phyloP scores from a whole-genome alignment of 2,329 filamentous ascomycete species.

The Colletotrichum ledebouriae region DNA sequence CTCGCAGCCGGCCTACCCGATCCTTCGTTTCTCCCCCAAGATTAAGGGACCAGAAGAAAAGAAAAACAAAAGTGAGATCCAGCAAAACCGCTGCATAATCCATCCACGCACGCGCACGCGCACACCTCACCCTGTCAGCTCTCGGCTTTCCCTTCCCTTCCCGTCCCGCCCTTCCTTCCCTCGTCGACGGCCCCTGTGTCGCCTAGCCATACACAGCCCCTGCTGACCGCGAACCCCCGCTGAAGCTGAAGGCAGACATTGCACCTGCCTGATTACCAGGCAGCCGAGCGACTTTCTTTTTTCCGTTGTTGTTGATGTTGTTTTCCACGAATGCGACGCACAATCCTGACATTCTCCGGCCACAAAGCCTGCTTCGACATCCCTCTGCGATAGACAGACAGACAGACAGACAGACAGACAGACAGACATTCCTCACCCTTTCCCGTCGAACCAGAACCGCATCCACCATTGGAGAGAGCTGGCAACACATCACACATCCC shows the following conservation, averaged over 20 bases:
- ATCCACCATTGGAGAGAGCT: neutral
- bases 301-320: neutral
- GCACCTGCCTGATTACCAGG: neutral
- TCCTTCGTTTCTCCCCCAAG: neutral
- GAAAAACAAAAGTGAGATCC: neutral
- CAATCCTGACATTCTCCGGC: slow-evolving; percentile 6
- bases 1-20: neutral
- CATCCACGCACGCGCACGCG: neutral
- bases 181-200: neutral
- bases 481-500: neutral
- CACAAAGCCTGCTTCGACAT: slow-evolving; percentile 9
- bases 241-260: neutral
- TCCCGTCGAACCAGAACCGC: no score
- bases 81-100: slow-evolving; percentile 7
- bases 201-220: neutral
- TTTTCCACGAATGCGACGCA: neutral
- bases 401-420: no score
- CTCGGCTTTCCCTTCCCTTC: neutral
- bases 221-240: slow-evolving; percentile 15
- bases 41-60: neutral
- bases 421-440: neutral
- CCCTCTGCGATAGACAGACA: neutral
- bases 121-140: neutral
- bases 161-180: neutral
- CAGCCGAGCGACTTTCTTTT: slow-evolving; percentile 16